Evolutionary conservation across 805 yeast genomes (phyloP).

Genomic region (Teunomyces lycoperdinae): DNA sequence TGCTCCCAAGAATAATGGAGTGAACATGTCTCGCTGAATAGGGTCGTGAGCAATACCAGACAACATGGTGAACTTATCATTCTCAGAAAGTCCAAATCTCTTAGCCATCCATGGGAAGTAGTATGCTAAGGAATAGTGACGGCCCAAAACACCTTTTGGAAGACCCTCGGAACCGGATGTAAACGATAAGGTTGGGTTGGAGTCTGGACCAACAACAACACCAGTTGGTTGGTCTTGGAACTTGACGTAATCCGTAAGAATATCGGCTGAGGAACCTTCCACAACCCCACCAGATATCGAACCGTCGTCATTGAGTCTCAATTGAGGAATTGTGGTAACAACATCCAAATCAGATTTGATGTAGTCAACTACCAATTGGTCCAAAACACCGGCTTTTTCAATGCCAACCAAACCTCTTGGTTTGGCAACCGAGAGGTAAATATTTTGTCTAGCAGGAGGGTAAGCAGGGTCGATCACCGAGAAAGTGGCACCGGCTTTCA

Average conservation of each 20-base stretch:
- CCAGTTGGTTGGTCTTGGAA: constrained; percentile 67
- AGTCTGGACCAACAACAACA: constrained; percentile 94
- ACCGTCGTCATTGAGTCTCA: constrained; percentile 78
- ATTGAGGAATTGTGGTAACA: constrained; percentile 68
- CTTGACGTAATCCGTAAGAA: constrained; percentile 45
- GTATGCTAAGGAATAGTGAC: constrained; percentile 95
- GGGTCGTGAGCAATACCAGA: constrained; percentile 99
- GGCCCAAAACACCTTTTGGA: constrained; percentile 97
- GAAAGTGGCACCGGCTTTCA: constrained; percentile 98
- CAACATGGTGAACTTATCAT: constrained; percentile 93
- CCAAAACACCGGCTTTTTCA: constrained; percentile 83
- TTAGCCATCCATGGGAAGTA: constrained; percentile 99
- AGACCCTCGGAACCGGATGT: constrained; percentile 98
- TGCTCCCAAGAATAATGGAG: constrained; percentile 96
- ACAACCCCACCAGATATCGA: constrained; percentile 56
- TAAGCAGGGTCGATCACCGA: constrained; percentile 99
- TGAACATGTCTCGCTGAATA: constrained; percentile 97
- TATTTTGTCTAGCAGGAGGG: constrained; percentile 96
- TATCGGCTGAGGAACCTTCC: constrained; percentile 37
- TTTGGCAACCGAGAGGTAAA: constrained; percentile 88
- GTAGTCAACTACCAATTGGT: constrained; percentile 74
- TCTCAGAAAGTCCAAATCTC: constrained; percentile 69
- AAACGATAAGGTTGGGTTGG: constrained; percentile 93
- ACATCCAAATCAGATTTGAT: constrained; percentile 71
- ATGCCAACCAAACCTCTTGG: constrained; percentile 90